These are phyloP conservation scores for Fusarium falciforme DNA, from an alignment of 2,329 filamentous ascomycete genomes.

Conservation along the genomic window DNA sequence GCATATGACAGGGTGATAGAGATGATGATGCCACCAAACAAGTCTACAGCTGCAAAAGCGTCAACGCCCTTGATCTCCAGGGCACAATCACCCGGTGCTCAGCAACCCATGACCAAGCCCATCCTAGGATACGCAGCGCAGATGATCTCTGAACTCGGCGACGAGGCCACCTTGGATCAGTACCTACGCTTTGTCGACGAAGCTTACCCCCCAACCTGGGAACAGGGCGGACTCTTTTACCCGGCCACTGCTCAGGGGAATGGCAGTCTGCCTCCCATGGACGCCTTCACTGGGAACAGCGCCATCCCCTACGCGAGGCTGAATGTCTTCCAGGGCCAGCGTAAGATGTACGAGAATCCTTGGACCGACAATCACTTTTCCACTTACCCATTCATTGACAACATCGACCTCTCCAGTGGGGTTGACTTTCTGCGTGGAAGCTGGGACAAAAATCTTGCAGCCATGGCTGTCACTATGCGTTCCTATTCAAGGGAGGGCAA, in stretches of 20 bases:
- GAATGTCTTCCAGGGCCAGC: neutral
- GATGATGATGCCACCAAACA: neutral
- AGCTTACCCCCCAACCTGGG: neutral
- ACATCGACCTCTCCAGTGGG: neutral
- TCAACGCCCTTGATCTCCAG: neutral
- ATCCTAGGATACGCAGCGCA: neutral
- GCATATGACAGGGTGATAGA: neutral
- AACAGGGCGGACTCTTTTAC: neutral
- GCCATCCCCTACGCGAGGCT: neutral
- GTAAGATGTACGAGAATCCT: neutral
- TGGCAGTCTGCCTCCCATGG: neutral
- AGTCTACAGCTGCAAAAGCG: neutral
- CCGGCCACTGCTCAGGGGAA: neutral
- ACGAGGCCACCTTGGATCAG: neutral
- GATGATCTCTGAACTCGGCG: neutral
- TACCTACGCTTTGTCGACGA: neutral
- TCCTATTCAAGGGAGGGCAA: neutral
- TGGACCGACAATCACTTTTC: neutral
- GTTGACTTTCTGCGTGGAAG: neutral
- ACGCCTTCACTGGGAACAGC: neutral
- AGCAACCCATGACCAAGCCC: neutral
- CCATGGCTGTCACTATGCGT: neutral
- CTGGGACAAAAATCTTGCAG: neutral
- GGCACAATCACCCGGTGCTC: neutral
- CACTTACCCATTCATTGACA: neutral